Percentiles rank a stretch among this genome's conserved stretches.
These are phyloP conservation scores for Capsella bursapastoris DNA, from an alignment of 345 rosid genomes.

Conservation along the genomic window DNA sequence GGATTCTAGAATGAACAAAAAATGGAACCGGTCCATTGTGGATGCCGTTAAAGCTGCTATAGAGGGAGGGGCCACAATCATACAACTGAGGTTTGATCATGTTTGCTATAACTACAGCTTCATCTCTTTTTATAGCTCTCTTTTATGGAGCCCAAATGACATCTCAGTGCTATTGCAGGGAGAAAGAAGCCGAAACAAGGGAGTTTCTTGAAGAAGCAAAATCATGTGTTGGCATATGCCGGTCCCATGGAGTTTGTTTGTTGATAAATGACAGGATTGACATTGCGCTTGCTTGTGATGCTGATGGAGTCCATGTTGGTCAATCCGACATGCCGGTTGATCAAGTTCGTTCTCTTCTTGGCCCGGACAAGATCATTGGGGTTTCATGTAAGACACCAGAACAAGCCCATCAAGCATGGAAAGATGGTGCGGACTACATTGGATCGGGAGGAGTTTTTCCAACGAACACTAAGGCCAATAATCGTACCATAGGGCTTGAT, in stretches of 20 bases:
- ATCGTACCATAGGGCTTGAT: slow-evolving; percentile 76
- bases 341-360: slow-evolving; percentile 69
- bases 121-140: slow-evolving; percentile 1
- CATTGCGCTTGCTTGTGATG: slow-evolving; percentile 82
- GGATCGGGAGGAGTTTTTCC: slow-evolving; percentile 92
- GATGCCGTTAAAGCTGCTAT: slow-evolving; percentile 77
- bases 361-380: slow-evolving; percentile 87
- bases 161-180: slow-evolving; percentile 52
- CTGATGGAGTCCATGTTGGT: slow-evolving; percentile 93
- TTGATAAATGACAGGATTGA: slow-evolving; percentile 88
- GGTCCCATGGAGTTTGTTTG: slow-evolving; percentile 57
- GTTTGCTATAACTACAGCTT: slow-evolving; percentile 6
- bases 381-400: slow-evolving; percentile 87
- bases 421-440: slow-evolving; percentile 87
- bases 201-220: slow-evolving; percentile 74
- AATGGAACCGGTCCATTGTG: slow-evolving; percentile 70
- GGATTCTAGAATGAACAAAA: slow-evolving; percentile 79
- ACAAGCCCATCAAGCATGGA: slow-evolving; percentile 87
- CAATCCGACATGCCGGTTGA: slow-evolving; percentile 82
- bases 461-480: slow-evolving; percentile 78
- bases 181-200: slow-evolving; percentile 70
- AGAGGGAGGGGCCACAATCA: slow-evolving; percentile 89
- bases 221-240: slow-evolving; percentile 70
- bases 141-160: slow-evolving; percentile 1
- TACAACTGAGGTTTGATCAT: slow-evolving; percentile 71